A percentile compares a stretch with the other conserved stretches of the same genome.
Evolutionary conservation across 2,329 filamentous ascomycete genomes (phyloP).

Genomic region (Talaromyces atroroseus): DNA sequence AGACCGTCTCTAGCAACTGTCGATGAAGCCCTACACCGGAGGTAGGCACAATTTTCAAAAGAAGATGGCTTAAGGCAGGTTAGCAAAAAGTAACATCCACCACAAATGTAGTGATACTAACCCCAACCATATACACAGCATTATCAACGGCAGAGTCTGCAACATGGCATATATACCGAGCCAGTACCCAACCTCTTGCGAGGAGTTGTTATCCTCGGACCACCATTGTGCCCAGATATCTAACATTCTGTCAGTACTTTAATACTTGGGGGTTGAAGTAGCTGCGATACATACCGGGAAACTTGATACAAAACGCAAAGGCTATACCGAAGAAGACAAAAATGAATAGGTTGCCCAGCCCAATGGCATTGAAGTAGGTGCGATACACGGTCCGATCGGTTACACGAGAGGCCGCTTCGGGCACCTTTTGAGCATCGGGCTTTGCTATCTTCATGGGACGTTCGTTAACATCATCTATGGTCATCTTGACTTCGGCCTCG

Average conservation of each 20-base stretch:
- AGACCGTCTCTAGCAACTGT: neutral
- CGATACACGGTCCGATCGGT: constrained; percentile 1
- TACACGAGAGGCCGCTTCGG: neutral
- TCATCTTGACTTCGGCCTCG: neutral
- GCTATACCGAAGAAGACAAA: neutral
- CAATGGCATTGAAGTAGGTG: constrained; percentile 1
- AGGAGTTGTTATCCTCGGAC: neutral
- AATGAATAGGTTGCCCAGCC: neutral
- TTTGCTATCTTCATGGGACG: neutral
- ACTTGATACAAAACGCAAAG: constrained; percentile 4
- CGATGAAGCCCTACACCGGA: neutral
- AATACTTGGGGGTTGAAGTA: neutral
- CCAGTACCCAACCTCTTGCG: neutral
- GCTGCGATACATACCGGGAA: neutral
- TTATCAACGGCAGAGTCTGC: neutral
- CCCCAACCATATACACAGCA: constrained; percentile 4
- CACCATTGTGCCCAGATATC: constrained; percentile 6
- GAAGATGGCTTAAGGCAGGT: neutral
- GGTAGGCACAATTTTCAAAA: neutral
- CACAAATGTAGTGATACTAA: neutral
- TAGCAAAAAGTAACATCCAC: neutral
- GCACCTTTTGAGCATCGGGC: neutral
- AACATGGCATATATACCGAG: constrained; percentile 5
- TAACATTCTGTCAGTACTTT: neutral
- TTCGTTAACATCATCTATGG: neutral